A percentile compares a stretch with the other conserved stretches of the same genome.
These are phyloP conservation scores for Physcomitrium patens DNA, from an alignment of 225 moss, liverwort and hornwort species.

Conservation along the genomic window DNA sequence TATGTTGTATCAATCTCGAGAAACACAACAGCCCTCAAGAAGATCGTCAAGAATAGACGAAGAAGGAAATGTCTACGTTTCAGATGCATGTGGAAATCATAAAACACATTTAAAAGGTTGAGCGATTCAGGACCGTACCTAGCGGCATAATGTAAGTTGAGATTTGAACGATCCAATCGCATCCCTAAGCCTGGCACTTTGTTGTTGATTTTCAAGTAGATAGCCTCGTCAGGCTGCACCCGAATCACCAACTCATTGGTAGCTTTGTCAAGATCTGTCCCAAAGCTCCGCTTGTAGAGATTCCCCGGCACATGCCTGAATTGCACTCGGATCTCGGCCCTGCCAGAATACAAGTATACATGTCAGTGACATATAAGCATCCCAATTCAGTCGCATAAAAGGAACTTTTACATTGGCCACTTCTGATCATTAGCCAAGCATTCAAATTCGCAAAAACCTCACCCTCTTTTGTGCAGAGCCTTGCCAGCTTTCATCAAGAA, in stretches of 20 bases:
- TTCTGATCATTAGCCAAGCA: not conserved
- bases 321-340: slow-evolving; percentile 92
- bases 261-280: slow-evolving; percentile 89
- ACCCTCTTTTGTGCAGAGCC: slow-evolving; percentile 86
- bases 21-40: too few relatives aligned
- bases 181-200: slow-evolving; percentile 92
- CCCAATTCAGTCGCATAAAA: not conserved
- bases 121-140: slow-evolving; percentile 41
- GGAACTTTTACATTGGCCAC: not conserved
- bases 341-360: slow-evolving; percentile 34
- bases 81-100: not conserved
- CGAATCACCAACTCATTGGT: slow-evolving; percentile 94
- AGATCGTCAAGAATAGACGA: too few relatives aligned
- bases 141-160: slow-evolving; percentile 84
- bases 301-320: slow-evolving; percentile 97
- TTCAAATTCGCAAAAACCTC: not conserved
- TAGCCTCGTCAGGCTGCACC: slow-evolving; percentile 92
- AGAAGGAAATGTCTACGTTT: too few relatives aligned
- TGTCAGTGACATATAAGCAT: not conserved
- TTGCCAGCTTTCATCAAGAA: slow-evolving; percentile 98
- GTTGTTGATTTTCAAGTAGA: slow-evolving; percentile 94
- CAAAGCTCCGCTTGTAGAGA: slow-evolving; percentile 90
- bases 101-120: not conserved
- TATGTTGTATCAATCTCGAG: too few relatives aligned
- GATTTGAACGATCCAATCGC: slow-evolving; percentile 86